Evolutionary conservation across 192 early-diverging fungal species (phyloP), one percentile per base, ranked within the genome.

Genomic region (Anaeromyces robustus): DNA sequence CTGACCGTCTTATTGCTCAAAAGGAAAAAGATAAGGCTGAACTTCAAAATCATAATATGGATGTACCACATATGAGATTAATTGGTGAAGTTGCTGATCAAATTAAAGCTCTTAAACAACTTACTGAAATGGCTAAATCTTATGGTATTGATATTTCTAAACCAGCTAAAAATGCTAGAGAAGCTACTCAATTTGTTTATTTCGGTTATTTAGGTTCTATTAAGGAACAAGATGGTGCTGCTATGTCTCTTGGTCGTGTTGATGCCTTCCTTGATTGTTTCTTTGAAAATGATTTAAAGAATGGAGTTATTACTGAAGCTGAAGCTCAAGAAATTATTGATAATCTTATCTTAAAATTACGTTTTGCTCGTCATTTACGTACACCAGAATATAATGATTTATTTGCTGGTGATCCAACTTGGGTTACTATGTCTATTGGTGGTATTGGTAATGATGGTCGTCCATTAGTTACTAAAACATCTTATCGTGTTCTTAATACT

Each of bases 241-340:
- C 81, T 13, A 82, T 82, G 81, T 82, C 81, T 29, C 12, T 82
- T 7, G 81, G 81, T 30, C 81, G 81, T 29, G 77, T 82, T 29
- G 81, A 82, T 80, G 81, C 81, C 12, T 82, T 82, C 81, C 26
- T 82, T 30, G 81, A 82, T 82, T 37, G 81, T 7, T 82, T 59
- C 82, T 41, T 82, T 43, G n/a, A 82, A 31, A 30, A 68, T 14
- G 81, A 82, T 82, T 59, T n/a, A 82, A 80, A 26, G 81, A 82
- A 31, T 34, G 32, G 32, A 7, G 32, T 34, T 34, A 34, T 34
- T 12, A 34, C 32, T 34, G 32, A 34, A 34, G 81, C 31, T 28
- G 81, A 82, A 31, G 81, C 81, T 80, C 81, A 82, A 39, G 81
- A 82, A 80, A 30, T 82, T 77, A 82, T 82, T 13, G 81, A 82